A percentile compares a stretch with the other conserved stretches of the same genome.
phyloP scores from a whole-genome alignment of 108 stramenopile species.

The Cyclostephanos invisitatus region DNA sequence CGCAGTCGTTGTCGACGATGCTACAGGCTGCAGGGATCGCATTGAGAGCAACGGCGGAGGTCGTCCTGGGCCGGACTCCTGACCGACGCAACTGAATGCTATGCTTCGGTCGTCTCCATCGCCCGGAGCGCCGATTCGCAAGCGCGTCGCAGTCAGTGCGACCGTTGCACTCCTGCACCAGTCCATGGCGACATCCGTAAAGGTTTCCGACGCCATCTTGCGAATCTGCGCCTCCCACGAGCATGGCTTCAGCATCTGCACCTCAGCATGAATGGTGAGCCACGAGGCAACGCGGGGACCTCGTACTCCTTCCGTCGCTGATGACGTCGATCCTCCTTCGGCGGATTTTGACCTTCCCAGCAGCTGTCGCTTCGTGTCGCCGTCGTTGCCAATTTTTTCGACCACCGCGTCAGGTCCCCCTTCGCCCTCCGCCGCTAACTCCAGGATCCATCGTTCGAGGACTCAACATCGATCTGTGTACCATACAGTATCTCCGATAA shows the following conservation, averaged over 20 bases:
- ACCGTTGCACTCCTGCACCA: conserved; percentile 72
- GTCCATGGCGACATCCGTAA: conserved; percentile 58
- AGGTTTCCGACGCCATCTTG: conserved; percentile 58
- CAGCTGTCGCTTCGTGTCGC: not conserved
- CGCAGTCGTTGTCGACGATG: not conserved
- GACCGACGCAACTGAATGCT: not conserved
- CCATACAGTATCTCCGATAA: conserved; percentile 78
- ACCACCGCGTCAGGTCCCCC: not conserved
- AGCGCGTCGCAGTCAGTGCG: conserved; percentile 57
- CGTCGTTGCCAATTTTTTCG: not conserved
- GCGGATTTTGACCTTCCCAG: conserved; percentile 9
- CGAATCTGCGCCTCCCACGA: conserved; percentile 68
- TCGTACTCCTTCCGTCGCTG: not conserved
- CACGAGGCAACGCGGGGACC: conserved; percentile 16
- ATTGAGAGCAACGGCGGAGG: not conserved
- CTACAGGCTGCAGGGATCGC: not conserved
- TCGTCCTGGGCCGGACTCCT: not conserved
- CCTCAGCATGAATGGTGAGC: conserved; percentile 53
- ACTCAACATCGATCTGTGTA: conserved; percentile 72
- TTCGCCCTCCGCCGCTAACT: conserved; percentile 32
- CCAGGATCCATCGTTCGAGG: conserved; percentile 75
- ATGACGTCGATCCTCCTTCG: not conserved
- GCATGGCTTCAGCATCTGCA: conserved; percentile 60
- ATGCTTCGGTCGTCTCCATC: not conserved
- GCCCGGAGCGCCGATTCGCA: conserved; percentile 1